A percentile compares a stretch with the other conserved stretches of the same genome.
Evolutionary conservation across 768 basidiomycete genomes (phyloP).

Genomic region (Austroboletus eburneus): DNA sequence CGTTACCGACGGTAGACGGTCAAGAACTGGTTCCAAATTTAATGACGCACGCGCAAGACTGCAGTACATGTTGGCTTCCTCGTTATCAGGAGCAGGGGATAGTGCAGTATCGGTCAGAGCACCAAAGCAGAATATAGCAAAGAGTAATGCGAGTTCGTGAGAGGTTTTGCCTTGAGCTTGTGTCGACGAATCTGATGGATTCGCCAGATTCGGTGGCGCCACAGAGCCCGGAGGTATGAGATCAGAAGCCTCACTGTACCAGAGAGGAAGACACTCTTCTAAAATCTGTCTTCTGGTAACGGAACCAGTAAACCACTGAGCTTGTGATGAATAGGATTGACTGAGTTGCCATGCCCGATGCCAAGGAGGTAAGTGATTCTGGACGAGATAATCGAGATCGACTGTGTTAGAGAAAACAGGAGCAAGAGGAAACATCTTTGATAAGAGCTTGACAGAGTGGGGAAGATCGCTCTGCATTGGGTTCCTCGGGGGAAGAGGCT

Average conservation of each 20-base stretch:
- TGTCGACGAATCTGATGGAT: not conserved
- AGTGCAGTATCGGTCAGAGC: conserved; percentile 52
- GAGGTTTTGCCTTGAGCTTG: conserved; percentile 31
- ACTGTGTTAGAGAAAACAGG: conserved; percentile 30
- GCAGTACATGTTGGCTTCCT: conserved; percentile 50
- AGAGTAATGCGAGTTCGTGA: conserved; percentile 62
- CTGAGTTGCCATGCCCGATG: conserved; percentile 53
- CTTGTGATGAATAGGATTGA: conserved; percentile 71
- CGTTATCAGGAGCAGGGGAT: conserved; percentile 49
- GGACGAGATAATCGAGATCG: conserved; percentile 44
- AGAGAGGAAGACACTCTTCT: conserved; percentile 62
- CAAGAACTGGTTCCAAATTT: conserved; percentile 63
- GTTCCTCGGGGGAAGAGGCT: not conserved
- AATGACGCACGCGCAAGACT: conserved; percentile 61
- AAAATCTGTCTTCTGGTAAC: conserved; percentile 58
- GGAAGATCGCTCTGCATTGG: conserved; percentile 19
- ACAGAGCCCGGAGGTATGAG: conserved; percentile 25
- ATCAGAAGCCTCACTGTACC: conserved; percentile 51
- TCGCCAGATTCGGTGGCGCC: conserved; percentile 9
- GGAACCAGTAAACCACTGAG: conserved; percentile 77
- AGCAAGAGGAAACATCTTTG: conserved; percentile 49
- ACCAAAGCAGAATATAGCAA: conserved; percentile 60
- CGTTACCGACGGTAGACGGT: conserved; percentile 65
- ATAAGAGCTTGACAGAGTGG: conserved; percentile 21
- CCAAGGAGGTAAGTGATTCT: conserved; percentile 55